A percentile compares a stretch with the other conserved stretches of the same genome.
phyloP scores from a whole-genome alignment of 495 filamentous ascomycete species.

The Bombardia bombarda region DNA sequence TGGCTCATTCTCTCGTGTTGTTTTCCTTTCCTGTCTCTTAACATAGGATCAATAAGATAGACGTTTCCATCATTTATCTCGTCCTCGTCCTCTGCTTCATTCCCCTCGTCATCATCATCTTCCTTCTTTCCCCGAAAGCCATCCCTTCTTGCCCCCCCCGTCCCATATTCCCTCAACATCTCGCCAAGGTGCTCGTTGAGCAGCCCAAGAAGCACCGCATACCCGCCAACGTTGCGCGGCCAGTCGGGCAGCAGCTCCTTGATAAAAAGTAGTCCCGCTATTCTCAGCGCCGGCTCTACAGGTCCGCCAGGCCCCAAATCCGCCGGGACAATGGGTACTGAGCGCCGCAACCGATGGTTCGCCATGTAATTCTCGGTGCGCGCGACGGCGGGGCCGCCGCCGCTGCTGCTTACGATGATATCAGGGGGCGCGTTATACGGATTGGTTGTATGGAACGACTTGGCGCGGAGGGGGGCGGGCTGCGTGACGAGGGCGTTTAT shows the following conservation, averaged over 20 bases:
- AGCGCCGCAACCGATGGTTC: conserved; percentile 12
- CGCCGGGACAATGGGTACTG: conserved; percentile 7
- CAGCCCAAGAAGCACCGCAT: conserved; percentile 15
- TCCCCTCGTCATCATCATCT: not conserved
- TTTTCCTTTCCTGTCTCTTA: not conserved
- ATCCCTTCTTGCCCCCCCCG: not conserved
- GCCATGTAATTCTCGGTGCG: conserved; percentile 11
- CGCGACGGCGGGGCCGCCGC: not conserved
- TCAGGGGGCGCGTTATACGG: conserved; percentile 1
- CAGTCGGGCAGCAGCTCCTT: conserved; percentile 21
- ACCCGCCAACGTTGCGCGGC: conserved; percentile 21
- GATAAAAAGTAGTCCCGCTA: conserved; percentile 15
- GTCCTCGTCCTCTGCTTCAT: not conserved
- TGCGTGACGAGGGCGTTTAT: conserved; percentile 14
- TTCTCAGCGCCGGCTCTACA: conserved; percentile 17
- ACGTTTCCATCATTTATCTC: not conserved
- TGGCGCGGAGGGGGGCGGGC: conserved; percentile 12
- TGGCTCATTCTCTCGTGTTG: not conserved
- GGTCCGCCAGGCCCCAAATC: not conserved
- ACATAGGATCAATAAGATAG: not conserved
- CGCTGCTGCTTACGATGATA: not conserved
- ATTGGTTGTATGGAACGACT: not conserved
- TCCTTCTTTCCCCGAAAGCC: not conserved
- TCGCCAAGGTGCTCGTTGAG: conserved; percentile 7
- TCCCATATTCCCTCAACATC: not conserved